phyloP scores from a whole-genome alignment of 2,329 filamentous ascomycete species.

The Furcasterigmium sp. region DNA sequence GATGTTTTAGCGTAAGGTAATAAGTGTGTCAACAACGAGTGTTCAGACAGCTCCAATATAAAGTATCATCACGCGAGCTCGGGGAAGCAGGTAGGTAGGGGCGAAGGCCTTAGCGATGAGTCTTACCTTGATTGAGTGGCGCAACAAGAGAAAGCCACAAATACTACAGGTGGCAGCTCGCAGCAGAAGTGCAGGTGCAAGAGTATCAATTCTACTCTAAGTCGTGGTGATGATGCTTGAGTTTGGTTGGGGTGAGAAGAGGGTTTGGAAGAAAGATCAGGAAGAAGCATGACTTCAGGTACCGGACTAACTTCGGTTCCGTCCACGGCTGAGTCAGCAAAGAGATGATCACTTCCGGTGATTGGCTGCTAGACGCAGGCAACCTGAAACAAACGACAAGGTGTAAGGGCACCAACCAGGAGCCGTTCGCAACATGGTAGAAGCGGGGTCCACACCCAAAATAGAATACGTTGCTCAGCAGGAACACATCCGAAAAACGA shows the following conservation, averaged over 20 bases:
- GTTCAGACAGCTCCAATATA: conserved; percentile 77
- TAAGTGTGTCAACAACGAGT: conserved; percentile 53
- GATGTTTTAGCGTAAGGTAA: conserved; percentile 50
- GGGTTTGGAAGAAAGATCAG: conserved; percentile 1
- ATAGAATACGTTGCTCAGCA: conserved; percentile 7
- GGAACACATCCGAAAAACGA: neutral
- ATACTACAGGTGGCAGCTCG: too few species aligned
- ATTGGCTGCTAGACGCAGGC: conserved; percentile 24
- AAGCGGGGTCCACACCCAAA: conserved; percentile 5
- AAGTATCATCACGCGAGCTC: conserved; percentile 33
- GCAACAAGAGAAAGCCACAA: too few species aligned
- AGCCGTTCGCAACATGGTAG: neutral
- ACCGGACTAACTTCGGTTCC: too few species aligned
- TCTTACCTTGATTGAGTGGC: conserved; percentile 4
- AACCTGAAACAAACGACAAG: conserved; percentile 29
- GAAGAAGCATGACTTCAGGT: neutral
- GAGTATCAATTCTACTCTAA: too few species aligned
- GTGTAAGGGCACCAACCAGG: conserved; percentile 9
- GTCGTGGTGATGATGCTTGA: too few species aligned
- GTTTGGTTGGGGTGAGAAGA: neutral
- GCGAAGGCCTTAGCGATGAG: too few species aligned
- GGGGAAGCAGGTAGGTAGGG: neutral
- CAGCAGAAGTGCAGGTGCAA: too few species aligned
- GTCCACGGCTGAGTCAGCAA: too few species aligned
- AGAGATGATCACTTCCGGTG: neutral